Percentiles rank a stretch among this genome's conserved stretches.
Evolutionary conservation across 768 basidiomycete genomes (phyloP).

Genomic region (Leucosporidium creatinivorum): DNA sequence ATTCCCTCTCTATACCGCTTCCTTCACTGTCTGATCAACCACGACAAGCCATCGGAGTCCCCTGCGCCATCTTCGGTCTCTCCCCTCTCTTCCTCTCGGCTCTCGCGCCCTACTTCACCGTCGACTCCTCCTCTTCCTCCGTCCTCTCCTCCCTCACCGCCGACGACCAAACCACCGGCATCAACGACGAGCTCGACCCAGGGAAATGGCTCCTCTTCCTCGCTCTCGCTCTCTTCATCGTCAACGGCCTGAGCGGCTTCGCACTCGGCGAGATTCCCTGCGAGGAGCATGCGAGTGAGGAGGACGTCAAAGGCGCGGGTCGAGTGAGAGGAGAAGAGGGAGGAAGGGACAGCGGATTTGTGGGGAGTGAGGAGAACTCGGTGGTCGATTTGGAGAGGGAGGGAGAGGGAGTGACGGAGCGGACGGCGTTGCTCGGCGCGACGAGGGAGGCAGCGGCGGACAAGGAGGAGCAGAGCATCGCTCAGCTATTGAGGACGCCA

Average conservation of each 20-base stretch:
- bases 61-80: conserved; percentile 34
- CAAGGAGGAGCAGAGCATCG: background rate
- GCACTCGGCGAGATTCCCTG: conserved; percentile 21
- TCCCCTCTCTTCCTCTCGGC: conserved; percentile 34
- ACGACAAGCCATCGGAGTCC: conserved; percentile 25
- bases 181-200: conserved; percentile 27
- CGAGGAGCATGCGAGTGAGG: conserved; percentile 14
- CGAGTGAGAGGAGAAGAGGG: background rate
- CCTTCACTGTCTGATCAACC: too few species aligned
- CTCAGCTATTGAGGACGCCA: conserved; percentile 5
- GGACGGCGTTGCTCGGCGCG: background rate
- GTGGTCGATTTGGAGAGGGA: background rate
- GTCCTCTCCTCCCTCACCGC: conserved; percentile 11
- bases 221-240: conserved; percentile 13
- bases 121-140: conserved; percentile 1
- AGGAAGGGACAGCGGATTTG: background rate
- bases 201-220: conserved; percentile 31
- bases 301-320: background rate
- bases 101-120: conserved; percentile 29
- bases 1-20: too few species aligned
- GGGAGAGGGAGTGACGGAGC: conserved; percentile 7
- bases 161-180: background rate
- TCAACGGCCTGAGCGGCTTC: conserved; percentile 28
- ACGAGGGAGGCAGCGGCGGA: background rate
- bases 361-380: background rate